Evolutionary conservation across 2,329 filamentous ascomycete genomes (phyloP), one percentile per base, ranked within the genome.

Genomic region (Sarocladium oryzae): DNA sequence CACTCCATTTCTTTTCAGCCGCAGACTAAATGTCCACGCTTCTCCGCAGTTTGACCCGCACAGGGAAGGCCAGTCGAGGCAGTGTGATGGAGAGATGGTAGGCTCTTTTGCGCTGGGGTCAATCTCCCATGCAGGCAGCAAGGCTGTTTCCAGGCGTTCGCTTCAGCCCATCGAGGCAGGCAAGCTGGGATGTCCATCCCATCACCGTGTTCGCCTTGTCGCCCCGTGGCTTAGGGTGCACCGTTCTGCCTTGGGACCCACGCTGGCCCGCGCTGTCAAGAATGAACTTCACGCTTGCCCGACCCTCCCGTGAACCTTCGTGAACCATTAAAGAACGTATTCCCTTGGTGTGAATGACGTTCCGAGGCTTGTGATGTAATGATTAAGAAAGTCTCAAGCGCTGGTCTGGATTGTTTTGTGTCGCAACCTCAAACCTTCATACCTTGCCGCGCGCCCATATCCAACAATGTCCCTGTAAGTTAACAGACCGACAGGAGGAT

Each of bases 181-280:
- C 7, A 30, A 13, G 28, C 28, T 30, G 28, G n/a, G n/a, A n/a
- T 30, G 7, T 30, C 13, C 13, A 7, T 7, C 7, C 28, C 7
- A 7, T 7, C 13, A 13, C 13, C 28, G 7, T 13, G 28, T 30
- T 30, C 28, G 28, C 13, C 7, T 7, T 7, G 28, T 30, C 7
- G 28, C 28, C 28, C 28, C 7, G 28, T 30, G 7, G 28, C 28
- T 30, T 30, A n/a, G 28, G 26, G 20, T 28, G 40, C 16, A 26
- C n/a, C 16, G 21, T 32, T 48, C 43, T 48, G 43, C 43, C 43
- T 48, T 33, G 28, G 16, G 43, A 32, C 28, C 43, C 43, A 48
- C 18, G 43, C 18, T 18, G n/a, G n/a, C n/a, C 43, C n/a, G 28
- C 26, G 43, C 43, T 48, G 26, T 15, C 40, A 43, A 23, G 40